phyloP scores from a whole-genome alignment of 371 early-diverging fungal genomes.

The Cokeromyces recurvatus region DNA sequence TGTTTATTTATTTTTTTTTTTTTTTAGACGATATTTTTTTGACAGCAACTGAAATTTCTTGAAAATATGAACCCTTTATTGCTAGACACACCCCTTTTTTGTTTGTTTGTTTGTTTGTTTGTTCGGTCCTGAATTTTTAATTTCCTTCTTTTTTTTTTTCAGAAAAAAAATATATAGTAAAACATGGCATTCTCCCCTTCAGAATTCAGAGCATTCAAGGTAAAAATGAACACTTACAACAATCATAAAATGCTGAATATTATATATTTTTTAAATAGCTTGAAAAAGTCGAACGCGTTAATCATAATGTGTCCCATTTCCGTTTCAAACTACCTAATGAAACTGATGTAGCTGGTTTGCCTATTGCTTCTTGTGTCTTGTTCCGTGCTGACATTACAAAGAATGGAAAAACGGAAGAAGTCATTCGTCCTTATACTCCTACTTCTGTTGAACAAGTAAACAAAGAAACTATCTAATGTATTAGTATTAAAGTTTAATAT shows the following conservation, averaged over 20 bases:
- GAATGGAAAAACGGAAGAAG: constrained; percentile 56
- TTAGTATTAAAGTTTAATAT: neutral
- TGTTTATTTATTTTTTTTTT: too few relatives aligned
- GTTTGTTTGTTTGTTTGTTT: too few relatives aligned
- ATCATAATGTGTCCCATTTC: constrained; percentile 77
- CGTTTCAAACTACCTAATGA: constrained; percentile 74
- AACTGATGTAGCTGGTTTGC: constrained; percentile 60
- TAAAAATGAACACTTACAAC: neutral
- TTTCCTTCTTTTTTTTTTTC: too few relatives aligned
- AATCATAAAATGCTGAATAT: neutral
- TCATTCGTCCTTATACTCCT: constrained; percentile 94
- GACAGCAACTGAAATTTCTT: too few relatives aligned
- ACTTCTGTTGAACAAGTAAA: constrained; percentile 56
- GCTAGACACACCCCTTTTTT: too few relatives aligned
- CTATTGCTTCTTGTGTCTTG: constrained; percentile 79
- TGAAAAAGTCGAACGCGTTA: constrained; percentile 41
- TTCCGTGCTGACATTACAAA: constrained; percentile 40
- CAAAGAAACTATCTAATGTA: too few relatives aligned
- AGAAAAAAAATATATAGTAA: too few relatives aligned
- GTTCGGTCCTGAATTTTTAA: too few relatives aligned
- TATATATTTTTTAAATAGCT: constrained; percentile 1
- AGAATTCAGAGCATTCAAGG: constrained; percentile 15
- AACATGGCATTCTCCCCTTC: constrained; percentile 19
- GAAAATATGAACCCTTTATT: too few relatives aligned
- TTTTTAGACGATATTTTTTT: too few relatives aligned